phyloP scores from a whole-genome alignment of 345 rosid genomes.

The Noccaea caerulescens region DNA sequence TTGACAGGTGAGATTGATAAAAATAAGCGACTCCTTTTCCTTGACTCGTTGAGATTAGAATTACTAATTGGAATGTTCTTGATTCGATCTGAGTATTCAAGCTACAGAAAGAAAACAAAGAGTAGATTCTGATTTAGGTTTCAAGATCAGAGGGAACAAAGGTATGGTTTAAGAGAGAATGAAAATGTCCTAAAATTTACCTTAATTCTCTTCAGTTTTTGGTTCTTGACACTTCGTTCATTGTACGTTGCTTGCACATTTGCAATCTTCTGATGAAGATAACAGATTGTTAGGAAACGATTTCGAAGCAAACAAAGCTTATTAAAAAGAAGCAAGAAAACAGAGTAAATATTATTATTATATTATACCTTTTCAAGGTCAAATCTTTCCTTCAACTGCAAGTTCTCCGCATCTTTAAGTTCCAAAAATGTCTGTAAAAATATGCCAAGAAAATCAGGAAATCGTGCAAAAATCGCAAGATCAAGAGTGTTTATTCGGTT shows the following conservation, averaged over 20 bases:
- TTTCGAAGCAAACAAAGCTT: neutral
- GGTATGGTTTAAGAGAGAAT: neutral
- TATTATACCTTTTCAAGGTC: slow-evolving; percentile 57
- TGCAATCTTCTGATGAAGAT: slow-evolving; percentile 62
- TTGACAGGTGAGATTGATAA: neutral
- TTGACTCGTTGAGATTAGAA: slow-evolving; percentile 3
- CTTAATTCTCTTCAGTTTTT: slow-evolving; percentile 74
- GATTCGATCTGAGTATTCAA: slow-evolving; percentile 46
- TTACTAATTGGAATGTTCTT: slow-evolving; percentile 6
- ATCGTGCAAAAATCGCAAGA: too few species aligned
- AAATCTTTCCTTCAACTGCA: slow-evolving; percentile 61
- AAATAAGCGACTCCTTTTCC: slow-evolving; percentile 2
- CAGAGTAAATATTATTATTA: neutral
- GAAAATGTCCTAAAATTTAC: slow-evolving; percentile 41
- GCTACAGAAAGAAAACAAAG: slow-evolving; percentile 42
- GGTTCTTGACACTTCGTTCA: slow-evolving; percentile 56
- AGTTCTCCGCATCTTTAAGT: slow-evolving; percentile 66
- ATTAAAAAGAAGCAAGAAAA: neutral
- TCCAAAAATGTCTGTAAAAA: slow-evolving; percentile 68
- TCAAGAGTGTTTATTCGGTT: neutral
- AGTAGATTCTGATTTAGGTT: slow-evolving; percentile 4
- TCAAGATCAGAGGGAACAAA: neutral
- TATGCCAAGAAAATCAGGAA: neutral
- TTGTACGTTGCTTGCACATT: slow-evolving; percentile 52
- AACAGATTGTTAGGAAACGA: neutral